Base-by-base conservation (phyloP, 2,329 filamentous ascomycete species). In the Diplodia scrobiculata region DNA sequence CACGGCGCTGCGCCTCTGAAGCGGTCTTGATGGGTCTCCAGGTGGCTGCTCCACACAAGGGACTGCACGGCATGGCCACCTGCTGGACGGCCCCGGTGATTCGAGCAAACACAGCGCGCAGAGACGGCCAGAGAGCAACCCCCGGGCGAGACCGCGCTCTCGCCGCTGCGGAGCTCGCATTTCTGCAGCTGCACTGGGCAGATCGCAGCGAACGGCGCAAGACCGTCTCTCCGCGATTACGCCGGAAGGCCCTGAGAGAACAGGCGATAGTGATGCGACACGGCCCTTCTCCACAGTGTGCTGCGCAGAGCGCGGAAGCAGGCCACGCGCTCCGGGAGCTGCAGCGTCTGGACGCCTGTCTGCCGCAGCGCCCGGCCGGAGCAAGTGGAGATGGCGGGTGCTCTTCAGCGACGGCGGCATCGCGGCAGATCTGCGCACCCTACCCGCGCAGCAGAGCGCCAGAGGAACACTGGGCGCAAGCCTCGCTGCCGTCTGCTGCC, bases 121-220 rank as follows among this genome's bases (percentile, higher is more conserved):
- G 34, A 32, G 50, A 52, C 63, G 51, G 47, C 63, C 63, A 54
- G 50, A 45, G 50, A 17, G 48, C 29, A 32, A 32, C 36, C 51
- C 38, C 63, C 34, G 29, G 63, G 63, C 52, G 63, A 65, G 63
- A 48, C 63, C 36, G 21, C 50, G 32, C 62, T 47, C 41, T 52
- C 38, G 55, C 29, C 54, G 54, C 21, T 25, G 48, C 54, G 45
- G 65, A 54, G 53, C 52, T 53, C 60, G 66, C 66, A 67, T 65
- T 58, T 62, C 65, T 65, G 60, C 66, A 67, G 66, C 54, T 54
- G 63, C 53, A 65, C 67, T 54, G 59, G 64, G 67, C 67, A 59
- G 52, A 54, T 66, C 50, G 63, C 66, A 48, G 52, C 55, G 54
- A 27, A 11, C 53, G 65, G 65, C 65, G 55, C 65, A 66, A 51